Percentiles rank a stretch among this genome's conserved stretches.
phyloP scores from a whole-genome alignment of 257 asterid genomes.

The Mitragyna speciosa region DNA sequence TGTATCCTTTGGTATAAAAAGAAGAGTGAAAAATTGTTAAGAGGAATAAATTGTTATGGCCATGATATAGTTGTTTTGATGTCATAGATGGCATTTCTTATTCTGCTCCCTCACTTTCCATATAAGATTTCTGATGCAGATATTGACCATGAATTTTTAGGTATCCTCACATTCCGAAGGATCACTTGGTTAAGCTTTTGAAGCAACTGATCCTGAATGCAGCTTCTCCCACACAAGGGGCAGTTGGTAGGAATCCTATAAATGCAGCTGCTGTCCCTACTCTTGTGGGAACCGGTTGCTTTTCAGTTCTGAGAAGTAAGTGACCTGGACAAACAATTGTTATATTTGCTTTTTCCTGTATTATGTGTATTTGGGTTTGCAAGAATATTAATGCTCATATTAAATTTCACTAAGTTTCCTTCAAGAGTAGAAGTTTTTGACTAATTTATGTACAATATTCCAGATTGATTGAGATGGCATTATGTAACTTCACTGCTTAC shows the following conservation, averaged over 20 bases:
- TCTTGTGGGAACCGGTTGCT: constrained; percentile 80
- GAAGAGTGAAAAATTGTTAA: background rate
- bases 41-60: background rate
- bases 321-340: background rate
- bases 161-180: constrained; percentile 80
- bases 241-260: constrained; percentile 45
- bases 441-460: background rate
- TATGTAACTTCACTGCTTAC: background rate
- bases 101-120: constrained; percentile 12
- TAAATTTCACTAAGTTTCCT: background rate
- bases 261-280: constrained; percentile 94
- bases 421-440: background rate
- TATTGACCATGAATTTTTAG: constrained; percentile 36
- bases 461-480: background rate
- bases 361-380: background rate
- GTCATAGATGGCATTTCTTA: background rate
- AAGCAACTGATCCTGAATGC: constrained; percentile 70
- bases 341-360: background rate
- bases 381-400: background rate
- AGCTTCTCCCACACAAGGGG: constrained; percentile 49
- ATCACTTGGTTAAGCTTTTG: constrained; percentile 93
- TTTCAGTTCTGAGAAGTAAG: constrained; percentile 56
- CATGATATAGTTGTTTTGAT: background rate
- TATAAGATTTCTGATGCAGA: constrained; percentile 11
- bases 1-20: background rate